Base-by-base conservation (phyloP, 73 alveolate genomes). In the Effrenium voratum region DNA sequence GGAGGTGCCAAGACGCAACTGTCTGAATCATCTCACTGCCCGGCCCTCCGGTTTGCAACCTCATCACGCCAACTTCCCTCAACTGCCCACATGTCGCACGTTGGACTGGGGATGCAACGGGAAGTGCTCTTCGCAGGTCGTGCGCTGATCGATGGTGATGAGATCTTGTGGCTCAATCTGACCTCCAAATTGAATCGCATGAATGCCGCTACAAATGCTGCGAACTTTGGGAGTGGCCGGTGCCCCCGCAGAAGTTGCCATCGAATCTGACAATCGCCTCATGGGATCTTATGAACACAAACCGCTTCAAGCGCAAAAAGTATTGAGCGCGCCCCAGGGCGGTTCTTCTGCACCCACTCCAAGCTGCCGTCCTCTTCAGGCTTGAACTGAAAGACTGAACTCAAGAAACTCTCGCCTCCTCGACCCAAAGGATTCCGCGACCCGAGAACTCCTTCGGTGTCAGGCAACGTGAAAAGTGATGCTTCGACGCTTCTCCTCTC, bases 291-390 rank as follows among this genome's bases (percentile, higher is more conserved):
- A 30, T 0, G 28, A 57, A 57, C 28, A 30, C 72, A 22, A 57
- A 57, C 72, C n/a, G 16, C 30, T 70, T 70, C 52, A 41, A 3
- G 6, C 85, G 19, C 4, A 1, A 4, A 28, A 44, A 77, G 63
- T 77, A 28, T 22, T 45, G 66, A 40, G 40, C 32, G 36, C 50
- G 13, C 93, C 93, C 93, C 47, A 1, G 93, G 93, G 5, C 93
- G 93, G 38, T 83, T 59, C 77, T 83, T 83, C 93, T 63, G 76
- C 79, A 83, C 66, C 93, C 93, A 83, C 6, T 83, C 93, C 40
- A 83, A 52, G 66, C 93, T 83, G 40, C 93, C 93, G 44, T 83
- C 93, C 93, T 72, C 15, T 49, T 2, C 30, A 26, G 26, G 45
- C 90, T 32, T 19, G 24, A 30, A 34, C 45, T 3, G 28, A 36